Evolutionary conservation across 75 land plant species (phyloP), one percentile per base, ranked within the genome.

Genomic region (Larix kaempferi): DNA sequence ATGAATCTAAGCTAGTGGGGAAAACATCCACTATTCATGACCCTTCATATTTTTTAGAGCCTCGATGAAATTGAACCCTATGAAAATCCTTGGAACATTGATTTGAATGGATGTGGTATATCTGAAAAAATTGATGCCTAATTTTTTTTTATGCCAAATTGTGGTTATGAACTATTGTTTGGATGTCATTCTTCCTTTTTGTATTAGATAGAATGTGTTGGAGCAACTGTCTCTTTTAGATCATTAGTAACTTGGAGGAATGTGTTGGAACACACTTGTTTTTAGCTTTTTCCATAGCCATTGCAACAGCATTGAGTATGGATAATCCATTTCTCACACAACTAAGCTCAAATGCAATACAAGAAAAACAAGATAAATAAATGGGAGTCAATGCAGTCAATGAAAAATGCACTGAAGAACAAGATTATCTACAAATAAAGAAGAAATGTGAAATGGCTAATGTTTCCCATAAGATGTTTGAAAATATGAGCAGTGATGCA

Each of bases 231-330:
- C 84, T 85, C 74, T 83, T 95, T 56, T 87, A 90, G 56, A 80
- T 88, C 54, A 78, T 86, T 81, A 80, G 74, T 17, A 80, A 81
- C 72, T 76, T 39, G 33, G 77, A 66, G 64, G 78, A 57, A 63
- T 81, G 76, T 78, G 74, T 23, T 19, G 79, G 91, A 44, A 76
- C 84, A 73, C 84, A 84, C 76, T 80, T 89, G 25, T 80, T 93
- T 35, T 49, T 95, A 14, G 94, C 88, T 19, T 95, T 89, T 86
- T 89, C 95, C 15, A 84, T 90, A 59, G 95, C 94, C 56, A 84
- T 88, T 26, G 95, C 97, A 23, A 92, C 98, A 33, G 95, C 95
- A 65, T 76, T 98, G 74, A 94, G 98, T 79, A 71, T 90, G 57
- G 86, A 92, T 33, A 91, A 80, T 83, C 99, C 95, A 74, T 95